Evolutionary conservation across 441 rosid species (phyloP).

Genomic region (Eruca vesicaria): DNA sequence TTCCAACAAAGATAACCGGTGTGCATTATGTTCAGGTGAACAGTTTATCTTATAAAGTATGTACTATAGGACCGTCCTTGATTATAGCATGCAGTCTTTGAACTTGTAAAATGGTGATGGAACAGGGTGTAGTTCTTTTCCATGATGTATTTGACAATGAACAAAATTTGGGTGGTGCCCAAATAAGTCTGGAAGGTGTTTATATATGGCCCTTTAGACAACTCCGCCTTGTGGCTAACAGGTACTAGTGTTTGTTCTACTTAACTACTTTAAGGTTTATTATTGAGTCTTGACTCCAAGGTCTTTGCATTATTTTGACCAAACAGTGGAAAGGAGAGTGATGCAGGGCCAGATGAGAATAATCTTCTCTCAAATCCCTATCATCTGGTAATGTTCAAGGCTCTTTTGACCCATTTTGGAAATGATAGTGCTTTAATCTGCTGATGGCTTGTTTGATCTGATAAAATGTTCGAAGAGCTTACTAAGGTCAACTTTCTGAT

Average conservation of each 20-base stretch:
- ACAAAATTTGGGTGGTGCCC: constrained; percentile 84
- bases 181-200: constrained; percentile 93
- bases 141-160: constrained; percentile 90
- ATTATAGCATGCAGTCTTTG: constrained; percentile 1
- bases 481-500: constrained; percentile 27
- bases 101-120: constrained; percentile 15
- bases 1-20: constrained; percentile 87
- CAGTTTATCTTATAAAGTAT: constrained; percentile 7
- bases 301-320: constrained; percentile 15
- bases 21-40: constrained; percentile 96
- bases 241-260: constrained; percentile 42
- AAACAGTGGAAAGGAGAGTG: constrained; percentile 83
- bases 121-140: constrained; percentile 92
- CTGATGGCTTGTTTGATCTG: constrained; percentile 9
- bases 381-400: constrained; percentile 69
- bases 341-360: constrained; percentile 74
- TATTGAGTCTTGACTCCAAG: constrained; percentile 19
- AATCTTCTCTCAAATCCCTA: constrained; percentile 89
- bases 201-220: constrained; percentile 99
- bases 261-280: constrained; percentile 22
- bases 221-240: constrained; percentile 90
- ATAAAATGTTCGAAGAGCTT: constrained; percentile 16
- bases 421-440: constrained; percentile 1
- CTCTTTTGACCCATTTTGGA: constrained; percentile 4
- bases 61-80: background rate